phyloP scores from a whole-genome alignment of 1,139 yeast genomes.

The Debaryomyces nepalensis region DNA sequence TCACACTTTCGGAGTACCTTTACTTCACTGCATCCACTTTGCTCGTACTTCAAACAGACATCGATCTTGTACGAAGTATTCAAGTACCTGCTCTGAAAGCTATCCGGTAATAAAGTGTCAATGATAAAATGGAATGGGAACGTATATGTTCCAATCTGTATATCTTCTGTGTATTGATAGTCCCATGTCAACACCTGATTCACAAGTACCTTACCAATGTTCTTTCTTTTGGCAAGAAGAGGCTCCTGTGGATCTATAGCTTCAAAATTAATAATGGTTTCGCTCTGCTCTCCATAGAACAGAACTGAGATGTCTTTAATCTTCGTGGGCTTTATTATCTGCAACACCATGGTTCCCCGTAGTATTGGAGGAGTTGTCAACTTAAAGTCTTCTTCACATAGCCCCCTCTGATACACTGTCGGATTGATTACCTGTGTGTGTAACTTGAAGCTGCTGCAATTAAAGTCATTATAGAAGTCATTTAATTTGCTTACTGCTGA shows the following conservation, averaged over 20 bases:
- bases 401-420: conserved; percentile 17
- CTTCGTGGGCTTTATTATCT: conserved; percentile 15
- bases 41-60: conserved; percentile 12
- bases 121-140: conserved; percentile 22
- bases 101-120: conserved; percentile 20
- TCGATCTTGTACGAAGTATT: conserved; percentile 18
- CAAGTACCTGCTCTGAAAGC: conserved; percentile 16
- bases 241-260: conserved; percentile 2
- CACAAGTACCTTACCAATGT: conserved; percentile 11
- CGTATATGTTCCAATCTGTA: conserved; percentile 20
- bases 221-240: conserved; percentile 6
- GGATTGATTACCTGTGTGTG: conserved; percentile 8
- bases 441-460: conserved; percentile 6
- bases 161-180: conserved; percentile 8
- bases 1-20: conserved; percentile 1
- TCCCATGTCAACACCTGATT: conserved; percentile 21
- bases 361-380: conserved; percentile 14
- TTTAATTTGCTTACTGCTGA: conserved; percentile 3
- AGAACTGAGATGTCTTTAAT: conserved; percentile 13
- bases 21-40: not conserved
- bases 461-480: conserved; percentile 3
- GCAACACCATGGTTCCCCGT: conserved; percentile 14
- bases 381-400: conserved; percentile 14
- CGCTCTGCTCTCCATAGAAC: conserved; percentile 17
- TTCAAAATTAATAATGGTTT: conserved; percentile 11